Base-by-base conservation (phyloP, 2,329 filamentous ascomycete genomes). In the Chrysosporium queenslandicum region DNA sequence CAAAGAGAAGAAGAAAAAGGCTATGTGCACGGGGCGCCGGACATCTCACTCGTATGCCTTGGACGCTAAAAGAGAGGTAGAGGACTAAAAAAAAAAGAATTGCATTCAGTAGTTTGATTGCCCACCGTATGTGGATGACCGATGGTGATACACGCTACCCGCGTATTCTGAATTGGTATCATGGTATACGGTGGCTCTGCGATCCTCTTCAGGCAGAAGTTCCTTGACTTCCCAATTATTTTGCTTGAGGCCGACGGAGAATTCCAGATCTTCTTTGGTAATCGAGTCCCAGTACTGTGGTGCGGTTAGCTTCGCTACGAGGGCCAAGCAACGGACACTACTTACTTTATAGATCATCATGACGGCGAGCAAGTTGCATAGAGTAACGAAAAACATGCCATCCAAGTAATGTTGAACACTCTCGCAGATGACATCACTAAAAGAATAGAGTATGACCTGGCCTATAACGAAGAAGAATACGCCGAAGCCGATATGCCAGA, bases 141-240 rank as follows among this genome's bases (percentile, higher is more conserved):
- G 68, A 47, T 71, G 66, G 56, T 68, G 70, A 54, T 71, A 67
- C 62, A 71, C 64, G 62, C 71, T 72, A 39, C 66, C 64, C 12
- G 70, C 68, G 56, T 73, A 72, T 54, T 73, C 71, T 29, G 71
- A 72, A 50, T 66, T 66, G 39, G 63, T 67, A 53, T 88, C 85
- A 42, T 77, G 74, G 68, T 90, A 92, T 42, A 85, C 70, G 1
- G 86, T 89, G 20, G 75, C 75, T 54, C 86, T 80, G 55, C 85
- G 83, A 54, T 91, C 86, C 53, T 92, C 87, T 58, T 92, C 87
- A 41, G 84, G 80, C 16, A 92, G 76, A 9, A 87, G 77, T 57
- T 97, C 91, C 74, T 97, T 97, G 66, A 97, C 86, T 66, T 98
- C 92, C 92, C 92, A 98, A 68, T 92, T 96, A 73, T 95, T 94